Percentiles rank a stretch among this genome's conserved stretches.
Evolutionary conservation across 2,329 filamentous ascomycete genomes (phyloP).

Genomic region (Penicillium hesseltinei): DNA sequence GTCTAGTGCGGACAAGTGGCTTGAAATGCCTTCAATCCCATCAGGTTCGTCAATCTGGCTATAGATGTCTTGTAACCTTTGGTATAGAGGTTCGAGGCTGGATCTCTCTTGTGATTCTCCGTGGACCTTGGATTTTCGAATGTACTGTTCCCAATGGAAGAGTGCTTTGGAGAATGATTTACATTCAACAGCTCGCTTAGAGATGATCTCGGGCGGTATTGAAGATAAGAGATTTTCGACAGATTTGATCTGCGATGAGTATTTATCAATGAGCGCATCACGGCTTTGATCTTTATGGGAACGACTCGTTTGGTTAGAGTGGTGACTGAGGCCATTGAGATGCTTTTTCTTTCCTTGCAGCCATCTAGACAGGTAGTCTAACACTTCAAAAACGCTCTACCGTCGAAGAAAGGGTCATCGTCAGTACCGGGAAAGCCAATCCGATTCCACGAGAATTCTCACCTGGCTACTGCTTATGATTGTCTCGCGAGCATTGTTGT

Average conservation of each 20-base stretch:
- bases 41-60: constrained; percentile 97
- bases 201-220: constrained; percentile 70
- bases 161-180: constrained; percentile 88
- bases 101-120: constrained; percentile 50
- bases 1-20: constrained; percentile 80
- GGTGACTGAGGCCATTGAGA: constrained; percentile 33
- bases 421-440: constrained; percentile 9
- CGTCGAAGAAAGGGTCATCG: neutral
- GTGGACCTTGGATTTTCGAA: constrained; percentile 56
- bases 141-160: constrained; percentile 93
- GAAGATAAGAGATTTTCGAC: constrained; percentile 71
- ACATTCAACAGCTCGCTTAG: constrained; percentile 85
- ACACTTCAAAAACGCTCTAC: constrained; percentile 80
- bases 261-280: constrained; percentile 33
- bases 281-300: constrained; percentile 28
- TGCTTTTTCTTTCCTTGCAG: constrained; percentile 71
- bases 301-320: constrained; percentile 29
- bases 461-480: constrained; percentile 86
- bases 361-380: constrained; percentile 92
- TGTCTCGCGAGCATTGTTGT: constrained; percentile 66
- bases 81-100: constrained; percentile 63
- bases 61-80: constrained; percentile 87
- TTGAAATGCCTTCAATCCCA: constrained; percentile 89
- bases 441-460: constrained; percentile 31
- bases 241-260: constrained; percentile 50